Conservation (phyloP, 345 rosid species). For the Xanthoceras sorbifolium region DNA sequence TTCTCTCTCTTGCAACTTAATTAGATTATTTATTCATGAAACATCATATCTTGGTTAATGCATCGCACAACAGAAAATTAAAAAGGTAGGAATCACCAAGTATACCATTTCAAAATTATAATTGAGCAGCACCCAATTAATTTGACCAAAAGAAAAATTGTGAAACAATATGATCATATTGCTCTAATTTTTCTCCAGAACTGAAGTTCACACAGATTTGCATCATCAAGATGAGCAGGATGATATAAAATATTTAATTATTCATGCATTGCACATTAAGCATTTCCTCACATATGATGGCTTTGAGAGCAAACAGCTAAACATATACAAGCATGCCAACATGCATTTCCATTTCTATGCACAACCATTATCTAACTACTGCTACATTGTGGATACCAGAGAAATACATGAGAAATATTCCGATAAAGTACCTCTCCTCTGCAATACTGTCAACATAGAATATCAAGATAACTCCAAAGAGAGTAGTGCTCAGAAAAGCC, state of each 20-base stretch:
- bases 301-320: background rate
- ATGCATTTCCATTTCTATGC: background rate
- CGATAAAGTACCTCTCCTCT: constrained; percentile 77
- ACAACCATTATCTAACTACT: background rate
- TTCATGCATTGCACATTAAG: background rate
- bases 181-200: background rate
- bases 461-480: constrained; percentile 82
- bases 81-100: background rate
- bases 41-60: background rate
- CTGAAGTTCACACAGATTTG: background rate
- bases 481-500: constrained; percentile 80
- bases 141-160: background rate
- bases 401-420: constrained; percentile 2
- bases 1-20: background rate
- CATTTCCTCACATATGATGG: background rate
- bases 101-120: too few species aligned
- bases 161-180: background rate
- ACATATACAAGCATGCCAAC: background rate
- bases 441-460: constrained; percentile 88
- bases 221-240: background rate
- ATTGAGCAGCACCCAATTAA: background rate
- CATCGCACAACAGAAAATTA: background rate
- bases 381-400: constrained; percentile 13
- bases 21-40: background rate
- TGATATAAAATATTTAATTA: background rate